Conservation (phyloP, 192 early-diverging fungal genomes). For the Gamsiella multidivaricata region DNA sequence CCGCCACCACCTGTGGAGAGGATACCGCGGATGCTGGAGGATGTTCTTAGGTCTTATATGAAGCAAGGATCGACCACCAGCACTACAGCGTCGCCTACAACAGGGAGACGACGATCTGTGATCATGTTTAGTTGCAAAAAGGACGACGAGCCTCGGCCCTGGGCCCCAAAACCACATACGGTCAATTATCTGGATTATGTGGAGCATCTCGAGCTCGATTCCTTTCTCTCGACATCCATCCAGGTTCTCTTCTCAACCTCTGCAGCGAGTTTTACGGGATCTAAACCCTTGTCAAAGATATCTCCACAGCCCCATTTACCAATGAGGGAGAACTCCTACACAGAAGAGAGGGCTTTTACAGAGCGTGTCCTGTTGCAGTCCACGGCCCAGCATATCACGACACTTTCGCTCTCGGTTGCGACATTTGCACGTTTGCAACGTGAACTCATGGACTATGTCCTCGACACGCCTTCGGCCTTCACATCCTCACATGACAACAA, state of each 20-base stretch:
- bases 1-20: background rate
- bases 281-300: background rate
- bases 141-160: background rate
- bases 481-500: too few species aligned
- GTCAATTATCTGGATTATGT: constrained; percentile 45
- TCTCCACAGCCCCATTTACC: background rate
- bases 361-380: constrained; percentile 16
- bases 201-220: constrained; percentile 25
- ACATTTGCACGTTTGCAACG: constrained; percentile 16
- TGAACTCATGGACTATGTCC: constrained; percentile 15
- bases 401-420: constrained; percentile 23
- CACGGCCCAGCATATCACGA: constrained; percentile 20
- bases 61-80: background rate
- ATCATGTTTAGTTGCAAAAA: background rate
- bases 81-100: background rate
- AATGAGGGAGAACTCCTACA: background rate
- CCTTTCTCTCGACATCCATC: constrained; percentile 11
- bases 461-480: background rate
- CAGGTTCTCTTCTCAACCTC: constrained; percentile 15
- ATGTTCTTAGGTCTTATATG: background rate
- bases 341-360: constrained; percentile 17
- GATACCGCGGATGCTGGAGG: constrained; percentile 2
- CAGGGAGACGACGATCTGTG: background rate
- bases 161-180: background rate
- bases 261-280: background rate